These are phyloP conservation scores for Daldinia bambusicola DNA, from an alignment of 495 filamentous ascomycete genomes.

Conservation along the genomic window DNA sequence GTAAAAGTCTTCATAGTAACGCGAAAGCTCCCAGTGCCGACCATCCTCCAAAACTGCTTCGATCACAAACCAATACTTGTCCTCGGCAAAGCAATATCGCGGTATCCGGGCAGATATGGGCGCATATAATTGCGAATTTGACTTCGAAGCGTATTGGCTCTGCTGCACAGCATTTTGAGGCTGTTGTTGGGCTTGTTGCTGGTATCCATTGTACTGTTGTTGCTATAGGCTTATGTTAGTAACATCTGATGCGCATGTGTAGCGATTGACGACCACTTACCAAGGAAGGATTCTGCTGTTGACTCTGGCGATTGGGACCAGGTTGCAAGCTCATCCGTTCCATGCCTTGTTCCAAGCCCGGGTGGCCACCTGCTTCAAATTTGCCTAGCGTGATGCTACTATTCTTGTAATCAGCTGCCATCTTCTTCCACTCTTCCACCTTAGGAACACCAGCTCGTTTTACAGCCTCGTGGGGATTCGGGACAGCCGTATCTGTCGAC, in stretches of 20 bases:
- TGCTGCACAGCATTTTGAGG: conserved; percentile 47
- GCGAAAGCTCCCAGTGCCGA: conserved; percentile 87
- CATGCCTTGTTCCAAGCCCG: conserved; percentile 73
- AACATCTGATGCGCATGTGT: conserved; percentile 7
- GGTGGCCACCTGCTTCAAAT: conserved; percentile 69
- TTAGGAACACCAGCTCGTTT: conserved; percentile 91
- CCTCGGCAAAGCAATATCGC: conserved; percentile 93
- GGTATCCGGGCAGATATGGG: conserved; percentile 84
- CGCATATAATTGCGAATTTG: conserved; percentile 58
- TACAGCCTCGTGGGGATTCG: conserved; percentile 87
- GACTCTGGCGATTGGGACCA: conserved; percentile 56
- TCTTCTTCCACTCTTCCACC: conserved; percentile 99
- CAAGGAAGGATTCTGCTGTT: conserved; percentile 52
- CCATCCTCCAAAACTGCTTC: conserved; percentile 93
- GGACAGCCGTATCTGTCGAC: conserved; percentile 82
- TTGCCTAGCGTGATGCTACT: conserved; percentile 96
- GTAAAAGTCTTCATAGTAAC: conserved; percentile 98
- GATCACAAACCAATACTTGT: conserved; percentile 99
- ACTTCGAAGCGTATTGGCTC: conserved; percentile 51
- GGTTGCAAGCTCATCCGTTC: conserved; percentile 79
- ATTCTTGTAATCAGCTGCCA: conserved; percentile 99
- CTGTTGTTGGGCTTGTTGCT: conserved; percentile 33
- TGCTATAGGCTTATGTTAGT: conserved; percentile 42
- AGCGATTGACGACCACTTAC: conserved; percentile 50
- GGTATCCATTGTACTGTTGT: conserved; percentile 31